These are phyloP conservation scores for Scytalidium lignicola DNA, from an alignment of 2,329 filamentous ascomycete genomes.

Conservation along the genomic window DNA sequence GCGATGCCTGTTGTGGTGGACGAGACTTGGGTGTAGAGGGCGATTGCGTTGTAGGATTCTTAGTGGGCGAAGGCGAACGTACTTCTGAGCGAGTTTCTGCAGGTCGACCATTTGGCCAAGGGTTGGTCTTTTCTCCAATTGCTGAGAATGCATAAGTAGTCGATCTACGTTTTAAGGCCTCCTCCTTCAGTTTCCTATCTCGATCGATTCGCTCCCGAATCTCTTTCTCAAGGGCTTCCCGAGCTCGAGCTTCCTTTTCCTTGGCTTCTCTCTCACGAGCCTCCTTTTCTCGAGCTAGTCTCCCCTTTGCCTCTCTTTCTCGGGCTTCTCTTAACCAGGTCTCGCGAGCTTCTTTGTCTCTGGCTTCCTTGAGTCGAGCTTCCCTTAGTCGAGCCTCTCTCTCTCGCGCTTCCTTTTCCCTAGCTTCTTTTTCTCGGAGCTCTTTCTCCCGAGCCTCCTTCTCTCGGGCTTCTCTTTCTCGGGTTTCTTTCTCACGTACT, in stretches of 20 bases:
- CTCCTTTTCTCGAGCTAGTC: slow-evolving; percentile 28
- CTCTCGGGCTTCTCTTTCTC: slow-evolving; percentile 20
- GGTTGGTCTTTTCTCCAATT: slow-evolving; percentile 64
- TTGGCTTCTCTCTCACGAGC: slow-evolving; percentile 28
- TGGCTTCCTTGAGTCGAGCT: slow-evolving; percentile 16
- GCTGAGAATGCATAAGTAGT: slow-evolving; percentile 57
- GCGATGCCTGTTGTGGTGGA: not conserved
- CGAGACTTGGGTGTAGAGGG: slow-evolving; percentile 16
- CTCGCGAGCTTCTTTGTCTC: slow-evolving; percentile 19
- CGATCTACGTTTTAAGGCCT: slow-evolving; percentile 22
- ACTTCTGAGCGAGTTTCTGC: slow-evolving; percentile 28
- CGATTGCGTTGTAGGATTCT: slow-evolving; percentile 5
- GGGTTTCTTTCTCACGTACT: slow-evolving; percentile 16
- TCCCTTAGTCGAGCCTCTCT: slow-evolving; percentile 30
- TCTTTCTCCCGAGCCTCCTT: slow-evolving; percentile 19
- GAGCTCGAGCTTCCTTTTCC: slow-evolving; percentile 11
- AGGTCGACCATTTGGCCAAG: slow-evolving; percentile 61
- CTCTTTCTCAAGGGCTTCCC: slow-evolving; percentile 13
- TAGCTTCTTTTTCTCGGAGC: slow-evolving; percentile 3
- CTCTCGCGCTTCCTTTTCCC: slow-evolving; percentile 35
- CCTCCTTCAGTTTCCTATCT: slow-evolving; percentile 7
- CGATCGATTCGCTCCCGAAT: slow-evolving; percentile 7
- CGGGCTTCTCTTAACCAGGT: slow-evolving; percentile 49
- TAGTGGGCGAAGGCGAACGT: slow-evolving; percentile 26
- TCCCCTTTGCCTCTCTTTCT: slow-evolving; percentile 29